Base-by-base conservation (phyloP, 1,284 basidiomycete genomes). In the Naganishia liquefaciens region DNA sequence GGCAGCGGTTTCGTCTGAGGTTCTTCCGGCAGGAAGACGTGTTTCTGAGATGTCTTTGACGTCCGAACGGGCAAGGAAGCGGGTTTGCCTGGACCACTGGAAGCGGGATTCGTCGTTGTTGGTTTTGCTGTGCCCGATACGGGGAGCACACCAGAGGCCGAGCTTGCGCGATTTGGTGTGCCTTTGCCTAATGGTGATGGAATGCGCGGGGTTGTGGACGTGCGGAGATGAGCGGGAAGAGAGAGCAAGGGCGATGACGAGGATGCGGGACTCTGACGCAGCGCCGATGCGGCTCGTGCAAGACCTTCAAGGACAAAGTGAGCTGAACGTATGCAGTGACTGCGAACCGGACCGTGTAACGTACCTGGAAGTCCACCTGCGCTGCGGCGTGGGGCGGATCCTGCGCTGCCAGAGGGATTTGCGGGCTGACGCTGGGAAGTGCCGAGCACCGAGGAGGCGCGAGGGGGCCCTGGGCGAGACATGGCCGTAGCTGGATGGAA, bases 41-140 rank as follows among this genome's bases (percentile, higher is more conserved):
- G 90, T 74, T 91, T 92, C 71, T 94, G 91, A 0, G 88, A 89
- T 0, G 89, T 93, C 80, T 97, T 97, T 17, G 91, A 93, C 0
- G 91, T 89, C 52, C 93, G 84, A 3, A 77, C 91, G 80, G 65
- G 87, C 77, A 80, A 68, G 1, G 75, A 73, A 62, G 76, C 75
- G 52, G 77, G 77, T 13, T 69, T 47, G n/a, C 65, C 60, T 37
- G 21, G 23, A 27, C 17, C 10, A 6, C 40, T 40, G 15, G 47
- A 23, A 2, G 21, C 49, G 6, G 28, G 21, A 9, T 44, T 44
- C 7, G 13, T 19, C 4, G 6, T 37, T 2, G 33, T 10, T 13
- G 33, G 33, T 23, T 54, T 39, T 3, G 49, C 25, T 2, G 49
- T n/a, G 33, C 19, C 17, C 17, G 19, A 19, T 30, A 33, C 43